A percentile compares a stretch with the other conserved stretches of the same genome.
Evolutionary conservation across 1,284 basidiomycete genomes (phyloP).

Genomic region (Phellopilus nigrolimitatus): DNA sequence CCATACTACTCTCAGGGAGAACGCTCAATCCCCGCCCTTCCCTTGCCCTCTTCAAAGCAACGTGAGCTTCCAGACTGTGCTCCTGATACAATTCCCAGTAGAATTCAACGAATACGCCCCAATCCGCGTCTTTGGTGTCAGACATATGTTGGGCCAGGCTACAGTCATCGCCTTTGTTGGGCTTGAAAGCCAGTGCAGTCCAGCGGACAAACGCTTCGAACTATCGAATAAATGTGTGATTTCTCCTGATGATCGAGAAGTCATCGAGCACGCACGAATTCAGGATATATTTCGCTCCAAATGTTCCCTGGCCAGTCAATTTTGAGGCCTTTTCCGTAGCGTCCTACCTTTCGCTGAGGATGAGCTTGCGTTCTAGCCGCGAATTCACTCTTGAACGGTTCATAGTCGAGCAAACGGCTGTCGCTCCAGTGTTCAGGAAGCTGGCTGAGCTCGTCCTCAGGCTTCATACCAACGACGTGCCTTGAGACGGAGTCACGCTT

Average conservation of each 20-base stretch:
- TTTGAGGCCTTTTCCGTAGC: not conserved
- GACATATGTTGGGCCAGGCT: not conserved
- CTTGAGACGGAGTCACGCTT: not conserved
- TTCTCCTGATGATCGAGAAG: too few species aligned
- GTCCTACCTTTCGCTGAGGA: not conserved
- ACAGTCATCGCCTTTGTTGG: not conserved
- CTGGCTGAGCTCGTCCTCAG: not conserved
- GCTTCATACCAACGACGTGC: not conserved
- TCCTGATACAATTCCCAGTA: conserved; percentile 6
- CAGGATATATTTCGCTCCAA: not conserved
- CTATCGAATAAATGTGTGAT: not conserved
- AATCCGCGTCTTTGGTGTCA: not conserved
- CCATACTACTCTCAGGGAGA: not conserved
- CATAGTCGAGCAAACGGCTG: conserved; percentile 26
- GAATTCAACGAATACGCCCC: conserved; percentile 9
- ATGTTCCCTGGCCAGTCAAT: not conserved
- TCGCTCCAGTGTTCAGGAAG: conserved; percentile 25
- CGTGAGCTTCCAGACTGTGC: not conserved
- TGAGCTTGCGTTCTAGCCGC: not conserved
- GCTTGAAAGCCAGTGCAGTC: not conserved
- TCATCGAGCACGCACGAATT: not conserved
- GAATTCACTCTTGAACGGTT: conserved; percentile 29
- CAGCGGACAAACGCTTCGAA: conserved; percentile 1
- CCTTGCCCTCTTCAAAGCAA: not conserved
- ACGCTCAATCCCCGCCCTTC: not conserved